These are phyloP conservation scores for Pseudocercospora fijiensis DNA, from an alignment of 2,329 filamentous ascomycete genomes.

Conservation along the genomic window DNA sequence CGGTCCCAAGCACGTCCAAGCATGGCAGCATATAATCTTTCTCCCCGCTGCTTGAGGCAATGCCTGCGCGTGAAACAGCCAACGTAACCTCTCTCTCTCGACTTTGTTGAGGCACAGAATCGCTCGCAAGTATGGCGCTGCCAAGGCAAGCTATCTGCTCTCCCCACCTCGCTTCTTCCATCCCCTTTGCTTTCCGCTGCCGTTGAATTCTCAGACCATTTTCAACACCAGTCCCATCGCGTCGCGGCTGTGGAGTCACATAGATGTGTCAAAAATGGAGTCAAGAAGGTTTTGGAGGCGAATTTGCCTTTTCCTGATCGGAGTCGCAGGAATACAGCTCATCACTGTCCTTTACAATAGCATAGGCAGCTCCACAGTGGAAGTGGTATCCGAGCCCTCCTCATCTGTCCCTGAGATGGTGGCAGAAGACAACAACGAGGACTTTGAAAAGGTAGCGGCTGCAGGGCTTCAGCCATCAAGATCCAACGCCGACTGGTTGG, in stretches of 20 bases:
- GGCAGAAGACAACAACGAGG: not conserved
- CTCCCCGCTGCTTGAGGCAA: not conserved
- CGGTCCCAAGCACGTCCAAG: not conserved
- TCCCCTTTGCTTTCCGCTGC: not conserved
- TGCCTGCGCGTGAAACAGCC: not conserved
- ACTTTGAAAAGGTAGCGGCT: not conserved
- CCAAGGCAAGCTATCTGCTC: not conserved
- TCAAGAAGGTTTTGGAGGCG: not conserved
- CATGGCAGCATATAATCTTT: not conserved
- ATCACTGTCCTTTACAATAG: constrained; percentile 1
- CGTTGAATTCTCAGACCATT: not conserved
- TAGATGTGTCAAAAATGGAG: not conserved
- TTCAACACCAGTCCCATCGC: not conserved
- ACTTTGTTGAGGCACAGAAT: not conserved
- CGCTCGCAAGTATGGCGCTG: not conserved
- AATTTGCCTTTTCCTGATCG: not conserved
- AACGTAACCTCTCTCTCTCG: not conserved
- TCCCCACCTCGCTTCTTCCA: not conserved
- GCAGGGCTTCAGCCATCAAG: not conserved
- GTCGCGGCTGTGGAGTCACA: not conserved
- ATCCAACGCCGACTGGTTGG: not conserved
- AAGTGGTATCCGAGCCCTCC: not conserved
- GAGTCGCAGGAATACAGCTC: not conserved
- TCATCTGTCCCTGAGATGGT: not conserved
- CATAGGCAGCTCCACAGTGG: not conserved